Conservation (phyloP, 176 grass and related monocot genomes). For the Carex scoparia region DNA sequence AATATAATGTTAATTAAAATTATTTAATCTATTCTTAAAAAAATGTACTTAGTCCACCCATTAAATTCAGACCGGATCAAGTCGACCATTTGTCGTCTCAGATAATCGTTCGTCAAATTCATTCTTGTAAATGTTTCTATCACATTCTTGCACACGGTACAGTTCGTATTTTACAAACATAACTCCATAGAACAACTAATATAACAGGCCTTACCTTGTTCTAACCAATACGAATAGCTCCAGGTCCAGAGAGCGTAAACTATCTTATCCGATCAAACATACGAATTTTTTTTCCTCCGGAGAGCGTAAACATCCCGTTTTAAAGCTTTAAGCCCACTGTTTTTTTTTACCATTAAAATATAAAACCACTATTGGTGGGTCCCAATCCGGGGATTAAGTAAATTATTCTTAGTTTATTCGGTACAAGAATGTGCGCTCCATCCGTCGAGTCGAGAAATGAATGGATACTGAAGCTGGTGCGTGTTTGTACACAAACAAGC, state of each 20-base stretch:
- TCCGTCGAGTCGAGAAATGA: background rate
- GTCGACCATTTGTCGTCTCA: background rate
- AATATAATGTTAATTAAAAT: no score
- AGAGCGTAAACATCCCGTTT: background rate
- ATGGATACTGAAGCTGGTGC: background rate
- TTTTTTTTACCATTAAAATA: background rate
- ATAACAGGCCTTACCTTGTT: no score
- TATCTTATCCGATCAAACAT: no score
- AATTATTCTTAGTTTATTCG: background rate
- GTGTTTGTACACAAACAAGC: background rate
- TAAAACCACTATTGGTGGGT: background rate
- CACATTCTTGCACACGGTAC: background rate
- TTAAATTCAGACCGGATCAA: slow-evolving; percentile 2
- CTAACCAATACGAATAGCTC: background rate
- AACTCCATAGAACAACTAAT: background rate
- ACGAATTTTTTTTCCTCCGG: no score
- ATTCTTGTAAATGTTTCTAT: background rate
- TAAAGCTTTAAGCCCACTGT: slow-evolving; percentile 7
- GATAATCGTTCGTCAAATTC: background rate
- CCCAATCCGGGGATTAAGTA: background rate
- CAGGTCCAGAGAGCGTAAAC: background rate
- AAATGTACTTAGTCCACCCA: background rate
- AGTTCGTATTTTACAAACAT: background rate
- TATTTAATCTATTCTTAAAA: background rate
- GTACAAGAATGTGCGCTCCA: background rate